These are phyloP conservation scores for Vachellia pachyceras DNA, from an alignment of 306 rosid genomes.

Conservation along the genomic window DNA sequence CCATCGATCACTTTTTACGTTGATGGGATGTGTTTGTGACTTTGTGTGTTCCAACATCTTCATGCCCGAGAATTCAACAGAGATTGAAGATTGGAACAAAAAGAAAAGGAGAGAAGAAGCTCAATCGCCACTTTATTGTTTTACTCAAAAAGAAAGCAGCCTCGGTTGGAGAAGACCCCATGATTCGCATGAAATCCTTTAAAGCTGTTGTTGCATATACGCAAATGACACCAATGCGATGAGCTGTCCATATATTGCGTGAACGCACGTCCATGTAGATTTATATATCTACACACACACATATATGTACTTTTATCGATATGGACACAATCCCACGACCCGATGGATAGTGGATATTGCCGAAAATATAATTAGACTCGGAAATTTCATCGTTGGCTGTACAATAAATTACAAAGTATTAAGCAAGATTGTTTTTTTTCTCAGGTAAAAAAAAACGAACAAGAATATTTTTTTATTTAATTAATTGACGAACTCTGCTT, in stretches of 20 bases:
- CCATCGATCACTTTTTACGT: background rate
- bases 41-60: background rate
- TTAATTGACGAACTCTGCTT: background rate
- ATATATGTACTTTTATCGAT: too few relatives aligned
- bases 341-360: background rate
- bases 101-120: background rate
- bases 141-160: background rate
- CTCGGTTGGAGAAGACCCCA: background rate
- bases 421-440: too few relatives aligned
- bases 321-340: background rate
- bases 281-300: too few relatives aligned
- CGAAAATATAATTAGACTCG: too few relatives aligned
- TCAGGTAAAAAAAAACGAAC: too few relatives aligned
- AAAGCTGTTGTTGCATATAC: conserved; percentile 20
- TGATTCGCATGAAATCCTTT: conserved; percentile 38
- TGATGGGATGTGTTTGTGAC: conserved; percentile 21
- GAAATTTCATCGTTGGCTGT: too few relatives aligned
- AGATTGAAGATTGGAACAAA: conserved; percentile 14
- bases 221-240: background rate
- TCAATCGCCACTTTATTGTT: background rate
- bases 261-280: background rate
- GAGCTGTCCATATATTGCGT: conserved; percentile 9
- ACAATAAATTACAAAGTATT: too few relatives aligned
- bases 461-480: too few relatives aligned
- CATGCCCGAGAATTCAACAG: conserved; percentile 29